Percentiles rank a stretch among this genome's conserved stretches.
phyloP scores from a whole-genome alignment of 306 rosid genomes.

The Acacia melanoxylon region DNA sequence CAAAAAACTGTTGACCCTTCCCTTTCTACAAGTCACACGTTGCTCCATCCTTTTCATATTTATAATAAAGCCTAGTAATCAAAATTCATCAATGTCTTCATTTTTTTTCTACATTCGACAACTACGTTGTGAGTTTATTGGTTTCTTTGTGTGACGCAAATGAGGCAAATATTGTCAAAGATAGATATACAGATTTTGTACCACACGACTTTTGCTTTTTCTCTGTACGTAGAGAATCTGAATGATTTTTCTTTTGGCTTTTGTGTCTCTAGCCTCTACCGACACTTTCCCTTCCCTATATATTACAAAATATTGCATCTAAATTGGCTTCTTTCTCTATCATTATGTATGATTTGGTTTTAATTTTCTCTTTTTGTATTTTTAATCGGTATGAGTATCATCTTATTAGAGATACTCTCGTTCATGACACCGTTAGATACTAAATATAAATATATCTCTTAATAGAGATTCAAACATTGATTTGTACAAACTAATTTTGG shows the following conservation, averaged over 20 bases:
- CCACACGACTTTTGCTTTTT: constrained; percentile 21
- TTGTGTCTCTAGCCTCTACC: neutral
- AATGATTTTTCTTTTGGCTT: neutral
- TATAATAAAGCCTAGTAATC: neutral
- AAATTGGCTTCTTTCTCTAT: neutral
- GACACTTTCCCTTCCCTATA: neutral
- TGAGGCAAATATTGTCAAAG: neutral
- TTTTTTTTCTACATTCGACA: neutral
- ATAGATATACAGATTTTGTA: constrained; percentile 16
- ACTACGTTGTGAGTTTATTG: neutral
- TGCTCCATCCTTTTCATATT: constrained; percentile 42
- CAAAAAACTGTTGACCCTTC: constrained; percentile 14
- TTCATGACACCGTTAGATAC: too few species aligned
- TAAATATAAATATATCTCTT: too few species aligned
- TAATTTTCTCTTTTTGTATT: neutral
- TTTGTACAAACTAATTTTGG: too few species aligned
- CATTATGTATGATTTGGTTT: neutral
- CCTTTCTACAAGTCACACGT: constrained; percentile 22
- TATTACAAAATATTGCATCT: neutral
- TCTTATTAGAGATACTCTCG: accelerated
- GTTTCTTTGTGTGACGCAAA: neutral
- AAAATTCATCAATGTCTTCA: neutral
- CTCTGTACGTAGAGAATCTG: neutral
- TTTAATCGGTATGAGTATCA: neutral
- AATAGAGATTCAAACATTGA: too few species aligned